Evolutionary conservation across 805 yeast genomes (phyloP).

Genomic region (Yarrowia yakushimensis): DNA sequence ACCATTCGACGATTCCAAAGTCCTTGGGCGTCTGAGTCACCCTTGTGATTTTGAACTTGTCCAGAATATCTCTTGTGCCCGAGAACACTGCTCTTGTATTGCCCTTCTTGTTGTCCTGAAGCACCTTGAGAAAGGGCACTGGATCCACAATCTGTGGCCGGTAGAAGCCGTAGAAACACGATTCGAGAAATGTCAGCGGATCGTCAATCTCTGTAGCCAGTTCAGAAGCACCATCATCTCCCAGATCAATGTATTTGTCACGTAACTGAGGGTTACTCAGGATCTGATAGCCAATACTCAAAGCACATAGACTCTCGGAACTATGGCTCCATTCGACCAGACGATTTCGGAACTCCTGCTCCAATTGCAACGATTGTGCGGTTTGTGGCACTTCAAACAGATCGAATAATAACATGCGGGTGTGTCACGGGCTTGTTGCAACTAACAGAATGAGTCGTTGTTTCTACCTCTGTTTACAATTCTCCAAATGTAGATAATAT

Average conservation of each 20-base stretch:
- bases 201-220: neutral
- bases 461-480: neutral
- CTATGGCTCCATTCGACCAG: slow-evolving; percentile 14
- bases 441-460: neutral
- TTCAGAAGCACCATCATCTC: neutral
- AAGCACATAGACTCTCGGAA: slow-evolving; percentile 1
- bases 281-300: neutral
- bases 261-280: neutral
- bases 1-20: slow-evolving; percentile 1
- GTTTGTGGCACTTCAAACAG: neutral
- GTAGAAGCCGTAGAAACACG: slow-evolving; percentile 9
- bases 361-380: neutral
- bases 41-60: neutral
- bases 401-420: neutral
- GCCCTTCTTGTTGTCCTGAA: neutral
- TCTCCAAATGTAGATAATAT: neutral
- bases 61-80: neutral
- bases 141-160: slow-evolving; percentile 10
- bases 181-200: neutral
- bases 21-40: neutral
- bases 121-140: neutral
- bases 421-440: neutral
- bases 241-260: neutral
- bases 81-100: neutral
- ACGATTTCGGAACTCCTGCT: neutral